Base-by-base conservation (phyloP, 176 grass and related monocot species). In the Triticum turgidum region DNA sequence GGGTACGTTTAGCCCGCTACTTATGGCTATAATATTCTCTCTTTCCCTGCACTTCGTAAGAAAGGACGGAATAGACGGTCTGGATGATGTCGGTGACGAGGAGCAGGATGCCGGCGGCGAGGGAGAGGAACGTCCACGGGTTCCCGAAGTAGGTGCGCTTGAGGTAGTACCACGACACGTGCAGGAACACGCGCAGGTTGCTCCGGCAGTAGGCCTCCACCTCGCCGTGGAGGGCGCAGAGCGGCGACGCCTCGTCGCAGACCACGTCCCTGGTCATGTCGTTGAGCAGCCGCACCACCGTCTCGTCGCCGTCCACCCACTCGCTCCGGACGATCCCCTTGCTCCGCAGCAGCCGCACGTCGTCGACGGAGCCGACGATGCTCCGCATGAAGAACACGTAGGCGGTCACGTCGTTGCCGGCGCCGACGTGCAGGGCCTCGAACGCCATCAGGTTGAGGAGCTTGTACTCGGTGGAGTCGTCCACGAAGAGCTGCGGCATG, bases 361-460 rank as follows among this genome's bases (percentile, higher is more conserved):
- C 92, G 69, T 84, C 83, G 7, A 76, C 83, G 6, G 80, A 94
- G 51, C 90, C 83, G 35, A 91, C 86, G 34, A 93, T 86, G 82
- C 90, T 90, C 65, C 90, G 82, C 91, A 93, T 93, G 89, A 94
- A 91, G 87, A 94, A 94, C 14, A 94, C 86, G 38, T 91, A 94
- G 3, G 92, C 85, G 0, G 92, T 89, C 47, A 94, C 79, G 45
- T 94, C 80, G 73, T 81, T 83, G 15, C 92, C 92, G 21, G 89
- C 86, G 20, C 79, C 83, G 37, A 81, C 74, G 71, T 91, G 89
- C 61, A 94, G 88, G 18, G 88, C 70, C 79, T 94, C 89, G 69
- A 94, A 94, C 32, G 92, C 89, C 92, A 89, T 94, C 33, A 94
- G 66, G 79, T 94, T 91, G 25, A 91, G 88, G 82, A 91, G 84